Evolutionary conservation across 2,329 filamentous ascomycete species (phyloP).

Genomic region (Pseudogymnoascus sp.): DNA sequence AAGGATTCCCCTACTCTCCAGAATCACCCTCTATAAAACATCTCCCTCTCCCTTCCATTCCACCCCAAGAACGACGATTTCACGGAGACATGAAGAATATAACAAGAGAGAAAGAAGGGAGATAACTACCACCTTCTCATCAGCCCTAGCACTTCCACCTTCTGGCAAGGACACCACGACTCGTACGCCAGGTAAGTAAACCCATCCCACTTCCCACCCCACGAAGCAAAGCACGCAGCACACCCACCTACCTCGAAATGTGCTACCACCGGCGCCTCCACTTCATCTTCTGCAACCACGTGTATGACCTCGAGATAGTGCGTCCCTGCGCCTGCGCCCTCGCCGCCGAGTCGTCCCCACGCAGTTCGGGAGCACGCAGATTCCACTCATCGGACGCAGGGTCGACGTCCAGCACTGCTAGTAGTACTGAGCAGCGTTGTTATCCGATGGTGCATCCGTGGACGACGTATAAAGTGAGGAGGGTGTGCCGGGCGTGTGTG

Average conservation of each 20-base stretch:
- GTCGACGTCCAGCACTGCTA: background rate
- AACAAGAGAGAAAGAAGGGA: background rate
- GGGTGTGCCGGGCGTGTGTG: background rate
- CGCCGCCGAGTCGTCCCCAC: background rate
- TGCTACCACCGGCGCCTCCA: constrained; percentile 39
- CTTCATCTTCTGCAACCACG: constrained; percentile 48
- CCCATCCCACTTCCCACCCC: background rate
- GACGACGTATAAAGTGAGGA: background rate
- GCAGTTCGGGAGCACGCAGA: too few relatives aligned
- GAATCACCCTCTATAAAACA: background rate
- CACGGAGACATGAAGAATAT: background rate
- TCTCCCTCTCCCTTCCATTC: too few relatives aligned
- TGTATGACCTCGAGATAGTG: constrained; percentile 28
- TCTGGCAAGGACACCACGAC: background rate
- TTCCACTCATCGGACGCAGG: background rate
- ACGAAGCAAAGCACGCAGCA: background rate
- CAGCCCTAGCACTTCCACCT: background rate
- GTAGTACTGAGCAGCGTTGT: too few relatives aligned
- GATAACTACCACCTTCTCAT: background rate
- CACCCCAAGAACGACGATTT: background rate
- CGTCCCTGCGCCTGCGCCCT: constrained; percentile 23
- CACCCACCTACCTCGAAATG: background rate
- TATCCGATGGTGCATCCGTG: background rate
- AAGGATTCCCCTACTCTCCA: background rate
- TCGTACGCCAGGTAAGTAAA: background rate